These are phyloP conservation scores for Trametes cinnabarina DNA, from an alignment of 768 basidiomycete species.

Conservation along the genomic window DNA sequence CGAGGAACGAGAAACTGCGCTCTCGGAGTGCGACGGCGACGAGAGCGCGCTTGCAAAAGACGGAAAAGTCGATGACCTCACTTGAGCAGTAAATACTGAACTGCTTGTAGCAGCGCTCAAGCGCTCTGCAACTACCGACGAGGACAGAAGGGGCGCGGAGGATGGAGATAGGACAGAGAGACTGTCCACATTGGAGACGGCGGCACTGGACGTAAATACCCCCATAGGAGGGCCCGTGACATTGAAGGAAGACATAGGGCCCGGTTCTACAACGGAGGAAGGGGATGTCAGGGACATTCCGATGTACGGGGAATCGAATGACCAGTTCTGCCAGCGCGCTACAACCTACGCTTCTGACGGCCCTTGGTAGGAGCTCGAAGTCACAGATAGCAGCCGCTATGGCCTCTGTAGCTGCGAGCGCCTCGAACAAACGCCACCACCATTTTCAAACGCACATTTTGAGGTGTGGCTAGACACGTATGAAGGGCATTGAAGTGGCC, in stretches of 20 bases:
- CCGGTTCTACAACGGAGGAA: constrained; percentile 9
- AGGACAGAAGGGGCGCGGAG: neutral
- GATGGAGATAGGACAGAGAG: neutral
- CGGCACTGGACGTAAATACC: constrained; percentile 5
- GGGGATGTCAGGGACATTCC: constrained; percentile 7
- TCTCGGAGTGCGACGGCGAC: neutral
- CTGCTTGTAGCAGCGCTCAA: neutral
- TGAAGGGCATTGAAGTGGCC: neutral
- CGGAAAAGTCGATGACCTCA: neutral
- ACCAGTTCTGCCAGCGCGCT: constrained; percentile 6
- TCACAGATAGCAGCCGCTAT: constrained; percentile 11
- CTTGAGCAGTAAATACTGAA: neutral
- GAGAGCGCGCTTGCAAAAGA: neutral
- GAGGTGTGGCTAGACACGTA: neutral
- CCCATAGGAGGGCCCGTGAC: constrained; percentile 10
- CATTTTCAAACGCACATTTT: neutral
- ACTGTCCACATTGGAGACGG: constrained; percentile 1
- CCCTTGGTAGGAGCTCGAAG: constrained; percentile 12
- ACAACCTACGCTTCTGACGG: constrained; percentile 9
- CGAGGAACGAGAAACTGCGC: neutral
- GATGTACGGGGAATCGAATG: constrained; percentile 1
- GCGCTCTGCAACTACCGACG: neutral
- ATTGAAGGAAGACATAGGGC: constrained; percentile 4
- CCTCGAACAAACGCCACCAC: constrained; percentile 9
- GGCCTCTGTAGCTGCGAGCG: constrained; percentile 19